phyloP scores from a whole-genome alignment of 2,329 filamentous ascomycete species.

The Aspergillus sp. region DNA sequence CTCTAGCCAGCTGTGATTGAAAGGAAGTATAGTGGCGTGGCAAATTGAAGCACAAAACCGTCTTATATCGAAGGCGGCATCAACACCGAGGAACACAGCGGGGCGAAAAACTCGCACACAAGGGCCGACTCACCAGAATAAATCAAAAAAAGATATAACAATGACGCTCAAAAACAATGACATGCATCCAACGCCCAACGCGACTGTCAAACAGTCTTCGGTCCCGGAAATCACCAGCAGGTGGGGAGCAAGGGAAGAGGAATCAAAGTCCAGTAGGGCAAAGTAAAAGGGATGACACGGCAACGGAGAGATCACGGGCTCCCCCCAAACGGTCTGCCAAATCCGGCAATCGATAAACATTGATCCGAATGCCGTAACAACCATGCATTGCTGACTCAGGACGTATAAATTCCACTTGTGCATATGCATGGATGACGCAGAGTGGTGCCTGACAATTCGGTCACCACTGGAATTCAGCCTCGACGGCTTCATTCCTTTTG shows the following conservation, averaged over 20 bases:
- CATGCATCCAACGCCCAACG: slow-evolving; percentile 27
- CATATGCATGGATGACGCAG: slow-evolving; percentile 10
- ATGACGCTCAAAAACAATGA: slow-evolving; percentile 27
- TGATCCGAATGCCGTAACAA: slow-evolving; percentile 26
- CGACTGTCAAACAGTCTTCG: slow-evolving; percentile 14
- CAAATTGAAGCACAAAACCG: not conserved
- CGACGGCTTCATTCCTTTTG: not conserved
- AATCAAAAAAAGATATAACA: slow-evolving; percentile 20
- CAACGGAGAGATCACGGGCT: slow-evolving; percentile 23
- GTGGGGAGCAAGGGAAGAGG: slow-evolving; percentile 11
- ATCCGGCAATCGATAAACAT: slow-evolving; percentile 43
- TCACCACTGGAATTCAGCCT: not conserved
- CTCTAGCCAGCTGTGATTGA: not conserved
- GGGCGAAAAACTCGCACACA: slow-evolving; percentile 1
- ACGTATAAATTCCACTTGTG: slow-evolving; percentile 14
- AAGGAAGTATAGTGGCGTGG: not conserved
- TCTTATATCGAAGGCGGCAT: not conserved
- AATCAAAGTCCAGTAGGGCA: not conserved
- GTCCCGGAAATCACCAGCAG: slow-evolving; percentile 8
- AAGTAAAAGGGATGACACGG: slow-evolving; percentile 9
- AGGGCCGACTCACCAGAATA: slow-evolving; percentile 15
- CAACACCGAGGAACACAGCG: not conserved
- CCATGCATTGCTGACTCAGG: slow-evolving; percentile 26
- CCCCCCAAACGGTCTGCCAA: slow-evolving; percentile 26
- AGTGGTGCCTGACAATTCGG: slow-evolving; percentile 14